Evolutionary conservation across 306 rosid species (phyloP), one percentile per base, ranked within the genome.

Genomic region (Citrullus colocynthis): DNA sequence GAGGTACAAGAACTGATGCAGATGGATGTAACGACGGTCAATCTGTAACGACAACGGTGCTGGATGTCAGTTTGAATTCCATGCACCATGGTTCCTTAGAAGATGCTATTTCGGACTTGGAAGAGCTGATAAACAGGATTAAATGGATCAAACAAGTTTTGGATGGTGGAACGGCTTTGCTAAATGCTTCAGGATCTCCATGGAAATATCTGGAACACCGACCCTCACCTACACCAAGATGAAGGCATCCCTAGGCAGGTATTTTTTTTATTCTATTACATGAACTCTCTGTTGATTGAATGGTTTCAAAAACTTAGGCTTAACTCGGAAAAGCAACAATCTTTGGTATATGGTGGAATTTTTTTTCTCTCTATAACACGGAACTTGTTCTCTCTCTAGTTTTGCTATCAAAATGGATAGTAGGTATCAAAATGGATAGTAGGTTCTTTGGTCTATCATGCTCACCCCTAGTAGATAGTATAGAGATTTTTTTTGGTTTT

Each of bases 21-120:
- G 84, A 69, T 44, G 39, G 65, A 75, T 39, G 42, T 30, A 75
- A 82, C 80, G 59, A 71, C 9, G 83, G 79, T 63, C 60, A 54
- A 52, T 79, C 90, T 32, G 51, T 76, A 39, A 86, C 88, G 86
- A 84, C 78, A 84, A 80, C 63, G 85, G 84, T 81, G 77, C 80
- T 58, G 11, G 76, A 83, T 67, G 73, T 86, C 9, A 64, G 81
- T 81, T 77, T 85, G 44, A 87, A 89, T 83, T 82, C 90, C 59
- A 80, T 30, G 85, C 78, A 70, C 60, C 81, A 87, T 57, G 88
- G 84, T 78, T 77, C 89, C 3, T 55, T 84, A 66, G 98, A 89
- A 67, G 89, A 84, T 66, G 84, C 93, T 62, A 44, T 94, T 67
- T 52, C 89, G 85, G 95, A 94, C 69, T 81, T 94, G 87, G 98